phyloP scores from a whole-genome alignment of 2,329 filamentous ascomycete genomes.

The Fusarium sp. region DNA sequence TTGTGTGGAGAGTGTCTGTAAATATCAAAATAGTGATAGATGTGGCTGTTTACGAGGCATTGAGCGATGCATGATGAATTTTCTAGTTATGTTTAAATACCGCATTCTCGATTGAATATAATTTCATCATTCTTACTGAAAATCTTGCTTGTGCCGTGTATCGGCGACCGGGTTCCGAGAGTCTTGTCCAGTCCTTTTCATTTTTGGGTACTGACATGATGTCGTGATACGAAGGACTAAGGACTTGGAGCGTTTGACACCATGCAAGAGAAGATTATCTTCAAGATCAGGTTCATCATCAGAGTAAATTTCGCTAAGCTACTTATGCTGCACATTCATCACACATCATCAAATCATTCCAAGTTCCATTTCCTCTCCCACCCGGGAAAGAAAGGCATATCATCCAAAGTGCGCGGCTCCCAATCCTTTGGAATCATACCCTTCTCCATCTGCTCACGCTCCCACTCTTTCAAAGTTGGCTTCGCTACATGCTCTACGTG shows the following conservation, averaged over 20 bases:
- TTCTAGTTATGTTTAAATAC: background rate
- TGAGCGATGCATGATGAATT: background rate
- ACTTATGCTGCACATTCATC: too few relatives aligned
- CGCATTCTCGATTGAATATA: background rate
- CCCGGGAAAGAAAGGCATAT: slow-evolving; percentile 80
- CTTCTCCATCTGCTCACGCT: slow-evolving; percentile 72
- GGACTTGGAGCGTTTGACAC: too few relatives aligned
- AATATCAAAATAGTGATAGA: background rate
- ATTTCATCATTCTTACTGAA: background rate
- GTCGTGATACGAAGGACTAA: background rate
- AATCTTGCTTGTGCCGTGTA: background rate
- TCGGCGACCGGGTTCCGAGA: background rate
- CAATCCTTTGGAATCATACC: slow-evolving; percentile 72
- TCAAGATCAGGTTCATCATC: background rate
- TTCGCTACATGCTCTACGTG: slow-evolving; percentile 80
- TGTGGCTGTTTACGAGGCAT: background rate
- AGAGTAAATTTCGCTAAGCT: background rate
- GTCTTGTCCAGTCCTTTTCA: background rate
- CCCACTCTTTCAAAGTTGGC: slow-evolving; percentile 72
- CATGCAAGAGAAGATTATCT: background rate
- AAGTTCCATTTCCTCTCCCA: slow-evolving; percentile 64
- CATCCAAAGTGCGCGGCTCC: slow-evolving; percentile 76
- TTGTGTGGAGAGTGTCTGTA: background rate
- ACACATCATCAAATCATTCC: background rate
- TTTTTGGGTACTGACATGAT: background rate